phyloP scores from a whole-genome alignment of 2,329 filamentous ascomycete species.

The Purpureocillium lavendulum region DNA sequence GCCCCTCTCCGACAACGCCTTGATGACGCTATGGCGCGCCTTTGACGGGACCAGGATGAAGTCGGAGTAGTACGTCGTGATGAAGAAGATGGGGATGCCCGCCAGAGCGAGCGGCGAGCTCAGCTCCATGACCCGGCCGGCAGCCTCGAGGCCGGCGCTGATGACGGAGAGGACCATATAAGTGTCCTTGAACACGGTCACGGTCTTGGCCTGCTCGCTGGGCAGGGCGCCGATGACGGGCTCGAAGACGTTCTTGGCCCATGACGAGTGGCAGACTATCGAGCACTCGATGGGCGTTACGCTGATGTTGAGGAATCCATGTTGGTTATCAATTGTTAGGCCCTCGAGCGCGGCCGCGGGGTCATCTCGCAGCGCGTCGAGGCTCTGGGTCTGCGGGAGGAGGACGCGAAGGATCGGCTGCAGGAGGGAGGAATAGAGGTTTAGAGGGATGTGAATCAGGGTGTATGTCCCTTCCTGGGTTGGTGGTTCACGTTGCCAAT shows the following conservation, averaged over 20 bases:
- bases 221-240: constrained; percentile 60
- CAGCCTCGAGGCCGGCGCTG: constrained; percentile 82
- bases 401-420: constrained; percentile 83
- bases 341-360: constrained; percentile 33
- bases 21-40: constrained; percentile 64
- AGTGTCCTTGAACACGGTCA: constrained; percentile 72
- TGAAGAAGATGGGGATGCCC: constrained; percentile 95
- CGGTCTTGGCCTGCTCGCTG: constrained; percentile 37
- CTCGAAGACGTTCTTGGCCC: constrained; percentile 66
- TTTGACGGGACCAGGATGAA: constrained; percentile 85
- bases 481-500: background rate
- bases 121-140: constrained; percentile 82
- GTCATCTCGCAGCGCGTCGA: constrained; percentile 25
- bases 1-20: constrained; percentile 67
- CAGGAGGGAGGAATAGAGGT: constrained; percentile 68
- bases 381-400: constrained; percentile 51
- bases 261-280: constrained; percentile 73
- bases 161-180: constrained; percentile 88
- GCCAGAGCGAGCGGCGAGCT: constrained; percentile 86
- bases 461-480: constrained; percentile 75
- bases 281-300: constrained; percentile 90
- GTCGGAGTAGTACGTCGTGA: constrained; percentile 96
- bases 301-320: constrained; percentile 87
- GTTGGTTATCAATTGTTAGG: constrained; percentile 44
- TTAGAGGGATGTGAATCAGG: constrained; percentile 82